phyloP scores from a whole-genome alignment of 768 basidiomycete species.

The Hortiboletus campestris region DNA sequence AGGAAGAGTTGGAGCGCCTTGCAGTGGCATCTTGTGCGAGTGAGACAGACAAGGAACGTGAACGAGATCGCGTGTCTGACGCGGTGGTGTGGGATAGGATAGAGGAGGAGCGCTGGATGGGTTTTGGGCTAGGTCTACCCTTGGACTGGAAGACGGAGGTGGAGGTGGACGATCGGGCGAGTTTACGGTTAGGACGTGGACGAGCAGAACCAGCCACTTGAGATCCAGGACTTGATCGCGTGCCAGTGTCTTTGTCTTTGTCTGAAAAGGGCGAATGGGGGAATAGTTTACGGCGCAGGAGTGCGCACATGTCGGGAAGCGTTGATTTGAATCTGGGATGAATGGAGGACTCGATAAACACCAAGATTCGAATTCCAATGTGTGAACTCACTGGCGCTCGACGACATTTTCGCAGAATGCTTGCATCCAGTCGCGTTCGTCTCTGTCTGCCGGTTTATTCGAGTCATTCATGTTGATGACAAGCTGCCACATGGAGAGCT shows the following conservation, averaged over 20 bases:
- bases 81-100: conserved; percentile 14
- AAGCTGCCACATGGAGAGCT: conserved; percentile 76
- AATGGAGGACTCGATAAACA: background rate
- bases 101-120: conserved; percentile 26
- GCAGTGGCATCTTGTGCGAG: conserved; percentile 59
- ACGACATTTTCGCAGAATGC: conserved; percentile 65
- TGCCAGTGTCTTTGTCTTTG: conserved; percentile 26
- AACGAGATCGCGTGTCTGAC: conserved; percentile 41
- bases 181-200: conserved; percentile 13
- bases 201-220: background rate
- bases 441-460: conserved; percentile 8
- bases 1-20: conserved; percentile 31
- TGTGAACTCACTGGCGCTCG: conserved; percentile 52
- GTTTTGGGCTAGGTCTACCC: conserved; percentile 3
- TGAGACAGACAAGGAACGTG: conserved; percentile 66
- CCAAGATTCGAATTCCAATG: background rate
- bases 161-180: conserved; percentile 10
- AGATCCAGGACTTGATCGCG: conserved; percentile 11
- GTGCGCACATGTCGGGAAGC: conserved; percentile 52
- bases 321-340: conserved; percentile 49
- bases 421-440: conserved; percentile 72
- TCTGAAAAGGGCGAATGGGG: conserved; percentile 61
- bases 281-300: conserved; percentile 68
- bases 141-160: conserved; percentile 10
- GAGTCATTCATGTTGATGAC: conserved; percentile 39